Conservation (phyloP, 441 rosid species). For the Corymbia citriodora region DNA sequence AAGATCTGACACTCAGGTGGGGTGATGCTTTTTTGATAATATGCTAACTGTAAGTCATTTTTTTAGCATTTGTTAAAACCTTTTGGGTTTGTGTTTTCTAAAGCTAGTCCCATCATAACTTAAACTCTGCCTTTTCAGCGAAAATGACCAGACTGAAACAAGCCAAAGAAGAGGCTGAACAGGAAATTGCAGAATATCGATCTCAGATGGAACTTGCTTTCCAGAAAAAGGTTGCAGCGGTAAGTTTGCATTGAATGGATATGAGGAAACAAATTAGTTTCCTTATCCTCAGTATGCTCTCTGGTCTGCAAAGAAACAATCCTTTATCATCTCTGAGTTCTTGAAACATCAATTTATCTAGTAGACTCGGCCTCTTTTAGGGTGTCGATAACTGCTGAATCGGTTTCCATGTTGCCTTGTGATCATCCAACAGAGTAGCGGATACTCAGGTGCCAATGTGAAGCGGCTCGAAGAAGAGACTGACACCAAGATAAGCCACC, state of each 20-base stretch:
- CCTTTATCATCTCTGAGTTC: neutral
- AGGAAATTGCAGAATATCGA: conserved; percentile 8
- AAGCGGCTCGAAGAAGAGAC: conserved; percentile 1
- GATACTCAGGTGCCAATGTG: conserved; percentile 1
- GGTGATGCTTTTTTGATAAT: neutral
- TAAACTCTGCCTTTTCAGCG: neutral
- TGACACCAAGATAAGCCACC: neutral
- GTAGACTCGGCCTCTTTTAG: neutral
- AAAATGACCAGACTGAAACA: conserved; percentile 12
- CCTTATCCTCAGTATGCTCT: neutral
- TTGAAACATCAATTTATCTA: neutral
- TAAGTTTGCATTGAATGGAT: neutral
- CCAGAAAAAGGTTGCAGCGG: conserved; percentile 13
- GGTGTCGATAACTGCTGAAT: neutral
- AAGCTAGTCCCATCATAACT: neutral
- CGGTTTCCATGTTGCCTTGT: neutral
- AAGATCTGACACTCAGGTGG: neutral
- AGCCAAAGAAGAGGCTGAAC: conserved; percentile 18
- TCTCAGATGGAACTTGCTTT: conserved; percentile 6
- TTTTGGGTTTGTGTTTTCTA: neutral
- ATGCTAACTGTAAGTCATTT: neutral
- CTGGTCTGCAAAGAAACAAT: neutral
- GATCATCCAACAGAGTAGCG: neutral
- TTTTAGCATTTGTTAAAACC: neutral
- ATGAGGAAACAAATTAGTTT: neutral